A percentile compares a stretch with the other conserved stretches of the same genome.
These are phyloP conservation scores for Sporobolomyces roseus DNA, from an alignment of 768 basidiomycete genomes.

Conservation along the genomic window DNA sequence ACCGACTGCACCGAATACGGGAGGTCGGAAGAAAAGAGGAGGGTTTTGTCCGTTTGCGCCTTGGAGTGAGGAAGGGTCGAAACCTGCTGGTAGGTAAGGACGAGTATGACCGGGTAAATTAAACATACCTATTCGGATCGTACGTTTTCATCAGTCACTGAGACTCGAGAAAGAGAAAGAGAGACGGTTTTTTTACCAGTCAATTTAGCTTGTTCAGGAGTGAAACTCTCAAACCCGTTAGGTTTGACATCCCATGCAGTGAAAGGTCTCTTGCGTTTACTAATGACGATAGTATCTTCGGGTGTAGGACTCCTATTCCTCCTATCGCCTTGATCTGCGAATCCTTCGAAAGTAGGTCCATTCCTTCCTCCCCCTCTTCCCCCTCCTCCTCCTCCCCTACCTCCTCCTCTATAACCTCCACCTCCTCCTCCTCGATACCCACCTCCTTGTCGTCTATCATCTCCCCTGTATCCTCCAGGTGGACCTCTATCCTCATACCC, in stretches of 20 bases:
- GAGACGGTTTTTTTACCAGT: conserved; percentile 61
- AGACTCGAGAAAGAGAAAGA: not conserved
- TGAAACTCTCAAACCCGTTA: conserved; percentile 89
- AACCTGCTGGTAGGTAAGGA: conserved; percentile 59
- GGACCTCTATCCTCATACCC: conserved; percentile 31
- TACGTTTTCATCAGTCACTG: too few relatives aligned
- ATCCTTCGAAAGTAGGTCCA: conserved; percentile 55
- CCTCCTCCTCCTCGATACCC: not conserved
- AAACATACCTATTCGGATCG: conserved; percentile 67
- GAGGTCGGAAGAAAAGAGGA: conserved; percentile 39
- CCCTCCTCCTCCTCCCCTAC: conserved; percentile 10
- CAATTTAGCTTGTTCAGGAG: conserved; percentile 95
- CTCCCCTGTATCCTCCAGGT: conserved; percentile 19
- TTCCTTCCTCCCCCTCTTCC: conserved; percentile 55
- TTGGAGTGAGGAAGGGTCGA: conserved; percentile 58
- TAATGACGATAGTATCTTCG: conserved; percentile 70
- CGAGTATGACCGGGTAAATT: conserved; percentile 76
- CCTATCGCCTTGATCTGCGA: conserved; percentile 66
- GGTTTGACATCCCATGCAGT: conserved; percentile 97
- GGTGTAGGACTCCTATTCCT: conserved; percentile 87
- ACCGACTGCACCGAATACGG: conserved; percentile 54
- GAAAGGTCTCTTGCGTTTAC: conserved; percentile 79
- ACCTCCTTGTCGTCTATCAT: not conserved
- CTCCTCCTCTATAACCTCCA: conserved; percentile 14
- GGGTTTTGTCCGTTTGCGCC: conserved; percentile 21